Evolutionary conservation across 257 asterid species (phyloP), one percentile per base, ranked within the genome.

Genomic region (Paraleonurus japonicus): DNA sequence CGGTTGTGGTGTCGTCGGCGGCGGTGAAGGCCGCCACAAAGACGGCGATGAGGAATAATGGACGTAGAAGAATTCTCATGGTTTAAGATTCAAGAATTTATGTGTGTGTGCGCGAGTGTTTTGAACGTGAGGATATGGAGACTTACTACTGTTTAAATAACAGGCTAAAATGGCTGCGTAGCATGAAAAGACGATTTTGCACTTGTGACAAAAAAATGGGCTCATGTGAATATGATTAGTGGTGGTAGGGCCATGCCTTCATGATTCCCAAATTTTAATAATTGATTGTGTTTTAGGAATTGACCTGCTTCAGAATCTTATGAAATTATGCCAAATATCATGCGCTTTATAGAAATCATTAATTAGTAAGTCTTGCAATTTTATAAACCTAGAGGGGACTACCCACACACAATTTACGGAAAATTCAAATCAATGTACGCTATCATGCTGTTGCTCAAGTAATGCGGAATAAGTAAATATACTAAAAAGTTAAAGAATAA

Each of bases 11-110:
- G 5, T 39, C 61, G 61, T 47, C 30, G 48, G 78, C 20, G 76
- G 86, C 53, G 72, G 85, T 61, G 61, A 51, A 57, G 62, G 85
- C 76, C 17, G 71, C 22, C 68, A 79, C 57, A 48, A 79, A 61
- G 71, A 74, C 41, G 69, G 64, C 11, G 55, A 72, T 7, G 50
- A 75, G 51, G 77, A 79, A 2, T 22, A 82, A 16, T 23, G 41
- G 53, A 75, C 20, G 76, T 43, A 6, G 19, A 1, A 43, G 27
- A 32, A 32, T 67, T 65, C 9, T 79, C 83, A 79, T 85, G 55
- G 65, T 68, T 28, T 51, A 8, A 11, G 61, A 27, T 72, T 30
- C 16, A 23, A 3, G 60, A 35, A 26, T 39, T 61, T 28, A 27
- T 30, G 10, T 11, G 24, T 32, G 23, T 19, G n/a, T 20, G 20